Conservation (phyloP, 305 asterid genomes). For the Fraxinus albicans region DNA sequence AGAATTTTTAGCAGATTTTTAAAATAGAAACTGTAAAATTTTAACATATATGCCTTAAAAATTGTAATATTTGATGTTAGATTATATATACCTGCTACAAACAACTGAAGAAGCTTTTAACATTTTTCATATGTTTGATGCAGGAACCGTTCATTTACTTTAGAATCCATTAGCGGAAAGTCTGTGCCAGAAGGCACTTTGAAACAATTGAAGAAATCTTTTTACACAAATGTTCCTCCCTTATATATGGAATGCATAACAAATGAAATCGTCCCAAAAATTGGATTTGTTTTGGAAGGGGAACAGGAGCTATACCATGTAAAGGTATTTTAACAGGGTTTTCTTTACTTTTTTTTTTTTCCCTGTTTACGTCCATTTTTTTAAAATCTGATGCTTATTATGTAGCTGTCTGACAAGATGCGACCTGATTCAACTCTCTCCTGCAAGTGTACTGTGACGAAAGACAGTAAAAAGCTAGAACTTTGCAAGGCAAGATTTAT, state of each 20-base stretch:
- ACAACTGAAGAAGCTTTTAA: not conserved
- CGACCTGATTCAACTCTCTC: slow-evolving; percentile 37
- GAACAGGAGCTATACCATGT: slow-evolving; percentile 45
- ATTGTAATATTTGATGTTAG: not conserved
- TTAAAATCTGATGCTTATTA: slow-evolving; percentile 3
- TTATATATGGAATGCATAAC: slow-evolving; percentile 34
- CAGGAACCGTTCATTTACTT: slow-evolving; percentile 36
- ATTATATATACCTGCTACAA: not conserved
- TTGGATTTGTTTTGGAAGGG: slow-evolving; percentile 25
- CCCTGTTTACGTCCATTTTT: not conserved
- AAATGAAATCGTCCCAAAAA: slow-evolving; percentile 25
- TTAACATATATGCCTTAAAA: not conserved
- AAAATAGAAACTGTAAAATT: not conserved
- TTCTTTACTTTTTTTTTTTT: not conserved
- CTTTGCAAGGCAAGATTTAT: slow-evolving; percentile 37
- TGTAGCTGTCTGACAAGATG: slow-evolving; percentile 41
- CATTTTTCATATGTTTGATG: slow-evolving; percentile 1
- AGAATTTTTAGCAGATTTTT: not conserved
- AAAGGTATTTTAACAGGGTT: slow-evolving; percentile 27
- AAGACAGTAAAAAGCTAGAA: slow-evolving; percentile 31
- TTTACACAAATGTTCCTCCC: slow-evolving; percentile 38
- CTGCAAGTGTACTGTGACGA: slow-evolving; percentile 44
- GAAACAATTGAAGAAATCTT: slow-evolving; percentile 31
- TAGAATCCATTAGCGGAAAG: slow-evolving; percentile 27
- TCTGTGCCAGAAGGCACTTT: slow-evolving; percentile 25